Base-by-base conservation (phyloP, 192 early-diverging fungal genomes). In the Coemansia sp. region DNA sequence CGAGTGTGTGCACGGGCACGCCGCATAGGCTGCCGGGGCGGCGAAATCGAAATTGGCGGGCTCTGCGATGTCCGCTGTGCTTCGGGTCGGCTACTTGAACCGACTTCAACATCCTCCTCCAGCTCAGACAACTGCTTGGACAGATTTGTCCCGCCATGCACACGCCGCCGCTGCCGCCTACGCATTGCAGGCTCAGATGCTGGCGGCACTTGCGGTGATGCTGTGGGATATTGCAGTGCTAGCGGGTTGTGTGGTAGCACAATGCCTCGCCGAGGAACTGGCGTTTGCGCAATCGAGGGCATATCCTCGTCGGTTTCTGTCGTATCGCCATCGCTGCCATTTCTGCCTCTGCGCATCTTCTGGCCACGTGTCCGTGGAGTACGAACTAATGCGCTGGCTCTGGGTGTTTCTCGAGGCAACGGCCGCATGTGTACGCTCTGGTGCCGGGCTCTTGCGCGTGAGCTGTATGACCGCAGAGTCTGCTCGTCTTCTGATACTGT, bases 401-500 rank as follows among this genome's bases (percentile, higher is more conserved):
- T 44, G 24, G 14, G 36, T 17, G 17, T 23, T 1, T 38, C 40
- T 14, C 37, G 40, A 8, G 76, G 63, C 31, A 73, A 23, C 11
- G 70, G 36, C 36, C 70, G 66, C 23, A 73, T 23, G 17, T 44
- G 60, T n/a, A 60, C 49, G 36, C 59, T 70, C 15, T 68, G 68
- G 28, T 80, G 40, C 51, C 77, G 58, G 23, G 61, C 50, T 9
- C 38, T 53, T 20, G 64, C 42, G 37, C 69, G 68, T 25, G 78
- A 64, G 66, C 78, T 81, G 26, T 81, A 64, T 0, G 78, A 65
- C 20, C 78, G 64, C 51, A 81, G 66, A 6, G 73, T 68, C 24
- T 44, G 37, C 48, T 81, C 78, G 47, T 81, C 72, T 49, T 81
- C 78, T 5, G 78, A 81, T 0, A 71, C 78, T 2, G 78, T 81